Percentiles rank a stretch among this genome's conserved stretches.
phyloP scores from a whole-genome alignment of 306 rosid species.

The Sechiopsis laciniata region DNA sequence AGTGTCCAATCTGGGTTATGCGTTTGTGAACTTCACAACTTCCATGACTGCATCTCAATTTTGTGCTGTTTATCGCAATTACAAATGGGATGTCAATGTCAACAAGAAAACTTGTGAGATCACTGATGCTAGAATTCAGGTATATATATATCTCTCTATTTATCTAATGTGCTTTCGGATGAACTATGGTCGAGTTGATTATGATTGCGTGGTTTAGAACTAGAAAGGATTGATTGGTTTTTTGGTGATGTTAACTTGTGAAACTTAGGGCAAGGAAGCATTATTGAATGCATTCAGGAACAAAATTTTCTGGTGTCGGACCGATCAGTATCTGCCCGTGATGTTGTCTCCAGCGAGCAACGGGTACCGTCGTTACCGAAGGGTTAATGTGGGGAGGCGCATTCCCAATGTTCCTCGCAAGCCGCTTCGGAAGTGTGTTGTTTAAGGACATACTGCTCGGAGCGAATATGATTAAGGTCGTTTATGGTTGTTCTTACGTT shows the following conservation, averaged over 20 bases:
- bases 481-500: no score
- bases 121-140: constrained; percentile 42
- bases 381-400: constrained; percentile 21
- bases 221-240: no score
- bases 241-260: no score
- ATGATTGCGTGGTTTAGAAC: no score
- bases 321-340: constrained; percentile 33
- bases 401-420: constrained; percentile 17
- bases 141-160: not conserved
- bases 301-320: constrained; percentile 41
- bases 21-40: no score
- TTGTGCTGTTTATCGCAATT: no score
- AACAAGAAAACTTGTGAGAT: constrained; percentile 45
- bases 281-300: constrained; percentile 24
- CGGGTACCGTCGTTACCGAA: constrained; percentile 12
- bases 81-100: constrained; percentile 28
- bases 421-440: not conserved
- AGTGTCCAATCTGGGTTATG: no score
- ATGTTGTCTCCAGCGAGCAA: constrained; percentile 33
- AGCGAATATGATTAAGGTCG: no score
- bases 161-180: no score
- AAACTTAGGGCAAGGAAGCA: constrained; percentile 37
- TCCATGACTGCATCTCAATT: no score
- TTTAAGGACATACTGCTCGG: no score
- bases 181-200: not conserved